Conservation (phyloP, 805 yeast genomes). For the Torulaspora maleeae region DNA sequence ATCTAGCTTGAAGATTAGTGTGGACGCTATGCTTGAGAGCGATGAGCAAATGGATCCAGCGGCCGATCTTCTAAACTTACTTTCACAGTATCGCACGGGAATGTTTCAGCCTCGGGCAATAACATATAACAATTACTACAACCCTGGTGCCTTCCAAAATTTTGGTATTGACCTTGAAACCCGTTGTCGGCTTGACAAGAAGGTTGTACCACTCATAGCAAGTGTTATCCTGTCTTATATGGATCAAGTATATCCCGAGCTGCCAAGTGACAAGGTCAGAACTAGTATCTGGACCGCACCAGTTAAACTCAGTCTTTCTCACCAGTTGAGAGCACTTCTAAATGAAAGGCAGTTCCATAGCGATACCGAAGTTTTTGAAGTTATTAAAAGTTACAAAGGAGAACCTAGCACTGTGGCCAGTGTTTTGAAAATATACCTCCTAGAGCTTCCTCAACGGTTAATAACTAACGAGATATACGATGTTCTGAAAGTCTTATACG, state of each 20-base stretch:
- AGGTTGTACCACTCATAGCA: slow-evolving; percentile 64
- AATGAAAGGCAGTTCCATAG: slow-evolving; percentile 35
- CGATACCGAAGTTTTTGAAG: slow-evolving; percentile 36
- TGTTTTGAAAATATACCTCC: slow-evolving; percentile 63
- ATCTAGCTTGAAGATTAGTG: slow-evolving; percentile 50
- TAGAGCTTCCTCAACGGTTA: slow-evolving; percentile 76
- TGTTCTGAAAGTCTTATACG: slow-evolving; percentile 61
- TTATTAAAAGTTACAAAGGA: slow-evolving; percentile 32
- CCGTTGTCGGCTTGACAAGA: slow-evolving; percentile 65
- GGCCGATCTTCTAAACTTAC: slow-evolving; percentile 59
- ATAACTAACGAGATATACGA: slow-evolving; percentile 64
- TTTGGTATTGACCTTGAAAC: slow-evolving; percentile 77
- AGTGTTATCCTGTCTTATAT: slow-evolving; percentile 59
- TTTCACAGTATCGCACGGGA: slow-evolving; percentile 70
- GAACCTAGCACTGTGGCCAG: slow-evolving; percentile 60
- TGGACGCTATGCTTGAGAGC: slow-evolving; percentile 56
- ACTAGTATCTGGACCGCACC: slow-evolving; percentile 64
- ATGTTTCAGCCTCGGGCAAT: slow-evolving; percentile 66
- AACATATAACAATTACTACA: slow-evolving; percentile 75
- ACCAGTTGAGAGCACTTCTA: slow-evolving; percentile 53
- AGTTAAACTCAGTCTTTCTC: slow-evolving; percentile 56
- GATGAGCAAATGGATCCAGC: slow-evolving; percentile 71
- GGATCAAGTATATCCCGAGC: slow-evolving; percentile 65
- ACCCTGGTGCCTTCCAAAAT: slow-evolving; percentile 59
- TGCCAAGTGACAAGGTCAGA: slow-evolving; percentile 64